Evolutionary conservation across 192 early-diverging fungal species (phyloP).

Genomic region (Coemansia sp.): DNA sequence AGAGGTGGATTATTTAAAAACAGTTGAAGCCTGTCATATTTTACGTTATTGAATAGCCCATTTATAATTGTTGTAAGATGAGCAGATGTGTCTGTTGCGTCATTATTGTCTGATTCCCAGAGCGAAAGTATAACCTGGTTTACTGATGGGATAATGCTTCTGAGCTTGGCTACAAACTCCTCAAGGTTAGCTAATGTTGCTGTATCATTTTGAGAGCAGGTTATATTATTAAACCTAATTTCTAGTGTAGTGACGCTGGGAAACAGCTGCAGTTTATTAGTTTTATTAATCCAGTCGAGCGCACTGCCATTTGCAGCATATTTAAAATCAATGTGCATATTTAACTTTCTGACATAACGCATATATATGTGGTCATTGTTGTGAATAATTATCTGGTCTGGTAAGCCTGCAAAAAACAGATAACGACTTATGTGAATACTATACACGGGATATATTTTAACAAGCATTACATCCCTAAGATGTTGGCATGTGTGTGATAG

Average conservation of each 20-base stretch:
- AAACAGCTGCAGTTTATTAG: not conserved
- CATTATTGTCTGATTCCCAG: not conserved
- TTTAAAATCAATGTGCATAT: not conserved
- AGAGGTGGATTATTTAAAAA: not conserved
- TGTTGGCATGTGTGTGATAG: too few species aligned
- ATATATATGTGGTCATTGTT: too few species aligned
- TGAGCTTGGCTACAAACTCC: not conserved
- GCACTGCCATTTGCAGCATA: not conserved
- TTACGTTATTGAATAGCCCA: not conserved
- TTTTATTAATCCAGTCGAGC: not conserved
- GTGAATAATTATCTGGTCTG: too few species aligned
- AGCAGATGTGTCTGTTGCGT: too few species aligned
- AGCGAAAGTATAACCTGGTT: not conserved
- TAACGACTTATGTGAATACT: too few species aligned
- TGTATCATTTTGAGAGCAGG: not conserved
- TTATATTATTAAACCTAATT: not conserved
- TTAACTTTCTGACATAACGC: not conserved
- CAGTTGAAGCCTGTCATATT: not conserved
- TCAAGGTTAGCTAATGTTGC: not conserved
- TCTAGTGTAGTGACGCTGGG: not conserved
- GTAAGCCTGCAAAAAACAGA: too few species aligned
- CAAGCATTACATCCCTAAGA: too few species aligned
- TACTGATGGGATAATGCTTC: not conserved
- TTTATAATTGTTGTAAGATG: not conserved
- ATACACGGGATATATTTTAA: too few species aligned